Base-by-base conservation (phyloP, 257 asterid genomes). In the Lycium barbarum region DNA sequence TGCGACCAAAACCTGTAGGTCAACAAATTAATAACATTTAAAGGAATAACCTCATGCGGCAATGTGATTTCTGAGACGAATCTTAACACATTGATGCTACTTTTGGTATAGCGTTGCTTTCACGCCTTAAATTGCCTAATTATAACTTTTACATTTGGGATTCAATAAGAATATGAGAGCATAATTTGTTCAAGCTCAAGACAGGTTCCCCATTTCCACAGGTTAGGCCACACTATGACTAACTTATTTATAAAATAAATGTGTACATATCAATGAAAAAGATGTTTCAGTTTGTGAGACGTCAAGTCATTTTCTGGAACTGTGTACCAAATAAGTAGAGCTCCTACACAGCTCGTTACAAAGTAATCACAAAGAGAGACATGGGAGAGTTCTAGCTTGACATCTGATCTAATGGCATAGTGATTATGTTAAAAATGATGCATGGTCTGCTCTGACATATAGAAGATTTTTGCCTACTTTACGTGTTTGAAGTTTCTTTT, bases 1-100 rank as follows among this genome's bases (percentile, higher is more conserved):
- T 5, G 97, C 93, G 78, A 96, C 90, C 85, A 96, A 68, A 90
- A 93, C 99, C 99, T 95, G 79, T 47, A 22, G 26, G 4, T 8
- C 11, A 47, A 63, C 40, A 10, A 47, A n/a, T 65, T 12, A 82
- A 82, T 5, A 62, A 3, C 45, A 63, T n/a, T 7, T 82, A 20
- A 10, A 47, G 38, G 62, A n/a, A 18, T 43, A 63, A 2, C 22
- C 36, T 61, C 71, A 2, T 17, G 59, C 5, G 35, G 7, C 12
- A 40, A 17, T 59, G 17, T n/a, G 58, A 81, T 57, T 47, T 81
- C 35, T 1, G 12, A 57, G 26, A 65, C 49, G 17, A 38, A 57
- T 59, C 35, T 6, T 6, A 38, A 8, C 22, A 70, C 1, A 9
- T 38, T 17, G 79, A 63, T 1, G 70, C 40, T 63, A 22, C 14